Evolutionary conservation across 2,329 filamentous ascomycete species (phyloP).

Genomic region (Stemphylium beticola): DNA sequence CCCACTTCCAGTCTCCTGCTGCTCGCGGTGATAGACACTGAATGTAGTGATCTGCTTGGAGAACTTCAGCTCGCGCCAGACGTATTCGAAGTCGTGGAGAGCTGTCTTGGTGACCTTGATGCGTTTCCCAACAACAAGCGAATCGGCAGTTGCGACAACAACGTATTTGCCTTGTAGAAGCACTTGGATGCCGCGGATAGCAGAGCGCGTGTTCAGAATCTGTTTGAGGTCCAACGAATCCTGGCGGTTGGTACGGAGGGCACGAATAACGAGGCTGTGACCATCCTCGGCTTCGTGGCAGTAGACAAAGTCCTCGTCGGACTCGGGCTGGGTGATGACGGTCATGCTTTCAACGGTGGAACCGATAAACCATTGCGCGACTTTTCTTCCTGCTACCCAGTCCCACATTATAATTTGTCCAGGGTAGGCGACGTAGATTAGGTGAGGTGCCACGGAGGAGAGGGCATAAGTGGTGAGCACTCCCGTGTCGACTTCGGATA

Average conservation of each 20-base stretch:
- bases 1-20: conserved; percentile 57
- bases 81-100: conserved; percentile 52
- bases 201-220: conserved; percentile 47
- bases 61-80: conserved; percentile 61
- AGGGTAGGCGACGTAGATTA: conserved; percentile 61
- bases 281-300: conserved; percentile 48
- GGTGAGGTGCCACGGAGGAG: conserved; percentile 58
- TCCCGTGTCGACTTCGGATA: conserved; percentile 56
- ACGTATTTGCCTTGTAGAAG: conserved; percentile 65
- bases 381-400: conserved; percentile 58
- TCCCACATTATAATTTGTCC: conserved; percentile 64
- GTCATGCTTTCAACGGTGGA: conserved; percentile 44
- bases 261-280: conserved; percentile 48
- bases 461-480: conserved; percentile 59
- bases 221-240: conserved; percentile 41
- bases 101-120: conserved; percentile 41
- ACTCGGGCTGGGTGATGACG: conserved; percentile 38
- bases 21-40: conserved; percentile 51
- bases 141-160: conserved; percentile 60
- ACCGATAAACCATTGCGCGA: conserved; percentile 53
- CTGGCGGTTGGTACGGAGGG: conserved; percentile 38
- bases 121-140: conserved; percentile 66
- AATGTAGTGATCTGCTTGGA: conserved; percentile 64
- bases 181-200: conserved; percentile 50
- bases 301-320: conserved; percentile 46